Base-by-base conservation (phyloP, 2,329 filamentous ascomycete genomes). In the Botrytis porri region DNA sequence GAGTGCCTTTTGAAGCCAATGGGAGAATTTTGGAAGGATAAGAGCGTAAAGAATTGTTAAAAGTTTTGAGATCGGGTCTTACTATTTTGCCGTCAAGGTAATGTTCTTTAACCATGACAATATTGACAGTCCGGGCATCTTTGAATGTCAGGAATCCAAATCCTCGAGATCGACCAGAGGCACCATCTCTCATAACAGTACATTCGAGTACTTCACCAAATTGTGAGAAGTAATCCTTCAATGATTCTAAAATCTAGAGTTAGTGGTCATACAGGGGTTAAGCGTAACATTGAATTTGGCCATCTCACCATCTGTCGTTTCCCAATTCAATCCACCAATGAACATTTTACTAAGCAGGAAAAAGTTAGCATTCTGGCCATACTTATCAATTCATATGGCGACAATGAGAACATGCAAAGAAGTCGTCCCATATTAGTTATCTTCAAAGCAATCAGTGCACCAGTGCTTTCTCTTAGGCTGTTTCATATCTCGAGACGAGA, bases 91-190 rank as follows among this genome's bases (percentile, higher is more conserved):
- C 96, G 81, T 99, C 96, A 35, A 99, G 88, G 79, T 95, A 97
- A 82, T 99, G 96, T 82, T 99, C 96, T 84, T 99, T 99, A 75
- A 99, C 96, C 96, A 99, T 99, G 76, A 99, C 96, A 77, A 94
- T 97, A 82, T 99, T 99, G 77, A 99, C 96, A 6, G 94, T 97
- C 85, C 97, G 97, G 65, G 96, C 92, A 80, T 99, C 96, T 81
- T 93, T 97, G 86, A 99, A 99, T 0, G 96, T 99, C 75, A 99
- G 86, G 84, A 99, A 99, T 43, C 96, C 96, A 79, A 99, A 99
- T 37, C 96, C 96, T 83, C 96, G 90, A 43, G 96, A 98, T 75
- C 96, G 91, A 61, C 96, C 96, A 16, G 94, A 97, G 67, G 93
- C 92, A 75, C 94, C 95, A 83, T 99, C 96, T 77, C 96, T 90